Conservation (phyloP, 805 yeast genomes). For the Yamadazyma kitorensis region DNA sequence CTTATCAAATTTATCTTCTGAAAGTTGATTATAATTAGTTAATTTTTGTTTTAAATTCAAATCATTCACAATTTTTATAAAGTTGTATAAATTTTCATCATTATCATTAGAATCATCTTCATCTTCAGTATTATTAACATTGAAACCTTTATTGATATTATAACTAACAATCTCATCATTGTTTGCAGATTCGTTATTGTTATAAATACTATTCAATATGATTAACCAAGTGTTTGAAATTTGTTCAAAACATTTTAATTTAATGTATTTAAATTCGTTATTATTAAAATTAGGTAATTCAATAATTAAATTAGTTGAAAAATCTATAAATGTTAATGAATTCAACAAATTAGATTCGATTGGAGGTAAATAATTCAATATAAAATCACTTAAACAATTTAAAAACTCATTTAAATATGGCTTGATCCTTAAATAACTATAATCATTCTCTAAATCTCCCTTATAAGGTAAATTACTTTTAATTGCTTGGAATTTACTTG, state of each 20-base stretch:
- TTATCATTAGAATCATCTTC: constrained; percentile 5
- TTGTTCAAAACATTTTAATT: constrained; percentile 57
- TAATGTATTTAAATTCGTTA: constrained; percentile 51
- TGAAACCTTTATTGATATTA: too few relatives aligned
- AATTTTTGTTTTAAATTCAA: constrained; percentile 41
- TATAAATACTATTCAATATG: constrained; percentile 30
- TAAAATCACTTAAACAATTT: constrained; percentile 69
- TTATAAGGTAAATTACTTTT: constrained; percentile 63
- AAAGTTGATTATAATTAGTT: constrained; percentile 41
- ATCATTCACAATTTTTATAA: constrained; percentile 31
- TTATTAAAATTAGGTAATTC: constrained; percentile 65
- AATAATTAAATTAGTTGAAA: constrained; percentile 57
- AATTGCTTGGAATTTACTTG: constrained; percentile 44
- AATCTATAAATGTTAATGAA: constrained; percentile 61
- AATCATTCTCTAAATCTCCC: constrained; percentile 70
- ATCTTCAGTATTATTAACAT: constrained; percentile 5
- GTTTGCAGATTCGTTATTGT: constrained; percentile 17
- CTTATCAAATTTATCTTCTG: constrained; percentile 40
- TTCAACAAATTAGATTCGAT: constrained; percentile 51
- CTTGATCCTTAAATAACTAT: constrained; percentile 72
- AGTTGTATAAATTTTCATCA: constrained; percentile 12
- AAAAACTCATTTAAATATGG: constrained; percentile 67
- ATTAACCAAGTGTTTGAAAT: constrained; percentile 56
- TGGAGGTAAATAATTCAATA: constrained; percentile 71
- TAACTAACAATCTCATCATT: too few relatives aligned